Base-by-base conservation (phyloP, 805 yeast species). In the Monosporozyma aerobia region DNA sequence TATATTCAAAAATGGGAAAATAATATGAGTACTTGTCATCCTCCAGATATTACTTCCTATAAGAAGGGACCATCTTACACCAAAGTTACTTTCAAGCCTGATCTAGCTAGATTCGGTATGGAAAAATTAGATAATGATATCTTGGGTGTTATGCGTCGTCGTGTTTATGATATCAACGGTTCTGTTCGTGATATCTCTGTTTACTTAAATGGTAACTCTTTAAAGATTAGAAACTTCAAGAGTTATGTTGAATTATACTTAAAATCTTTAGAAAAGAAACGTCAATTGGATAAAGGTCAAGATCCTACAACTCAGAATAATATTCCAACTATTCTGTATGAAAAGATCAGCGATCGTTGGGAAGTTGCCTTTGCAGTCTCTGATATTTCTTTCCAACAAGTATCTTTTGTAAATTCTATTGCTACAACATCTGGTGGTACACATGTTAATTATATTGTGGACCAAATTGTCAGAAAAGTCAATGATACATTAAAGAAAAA, bases 351-450 rank as follows among this genome's bases (percentile, higher is more conserved):
- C 62, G 94, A 87, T 53, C 78, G 97, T 57, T 94, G 99, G 99
- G 99, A 94, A 69, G 69, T 94, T 55, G 99, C 96, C 0, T 92
- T 94, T 73, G 92, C 96, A 1, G 85, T 90, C 4, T 87, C 97
- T 44, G 96, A 90, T 63, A 92, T 90, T 3, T 72, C 79, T 2
- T 94, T 94, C 70, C 87, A 88, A 61, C 99, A 94, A 68, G 94
- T 94, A 44, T 90, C 97, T 37, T 94, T 94, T 72, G 99, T 94
- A 14, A 94, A 94, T 67, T 90, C 97, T 6, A 94, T 94, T 66
- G 99, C 99, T 0, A 94, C 99, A 0, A 92, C 98, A 0, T 73
- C 92, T 1, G 99, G 99, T 55, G 99, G 99, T 60, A 87, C 99
- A 0, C 99, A 94, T 68, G 95, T 90, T 37, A 90, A 85, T 59